Evolutionary conservation across 441 rosid genomes (phyloP).

Genomic region (Cnidoscolus chayamansa): DNA sequence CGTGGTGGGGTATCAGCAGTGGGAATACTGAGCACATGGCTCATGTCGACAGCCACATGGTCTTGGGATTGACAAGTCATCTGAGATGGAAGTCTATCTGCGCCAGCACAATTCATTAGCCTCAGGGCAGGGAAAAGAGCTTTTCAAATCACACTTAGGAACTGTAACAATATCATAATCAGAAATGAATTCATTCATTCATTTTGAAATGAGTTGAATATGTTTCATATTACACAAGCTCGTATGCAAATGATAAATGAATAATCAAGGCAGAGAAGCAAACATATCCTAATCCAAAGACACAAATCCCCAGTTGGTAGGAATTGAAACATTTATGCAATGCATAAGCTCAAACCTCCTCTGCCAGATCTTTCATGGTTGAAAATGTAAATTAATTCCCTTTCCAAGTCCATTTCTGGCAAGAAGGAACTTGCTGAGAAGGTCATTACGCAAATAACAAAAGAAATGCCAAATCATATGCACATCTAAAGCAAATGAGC

Average conservation of each 20-base stretch:
- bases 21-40: not conserved
- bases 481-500: not conserved
- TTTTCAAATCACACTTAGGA: too few relatives aligned
- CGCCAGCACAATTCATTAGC: too few relatives aligned
- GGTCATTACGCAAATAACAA: not conserved
- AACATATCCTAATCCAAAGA: not conserved
- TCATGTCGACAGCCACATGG: constrained; percentile 19
- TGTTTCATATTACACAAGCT: not conserved
- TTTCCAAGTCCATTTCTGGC: constrained; percentile 8
- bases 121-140: too few relatives aligned
- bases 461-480: not conserved
- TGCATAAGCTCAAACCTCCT: not conserved
- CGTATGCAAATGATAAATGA: too few relatives aligned
- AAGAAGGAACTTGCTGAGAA: not conserved
- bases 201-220: not conserved
- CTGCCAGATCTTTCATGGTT: not conserved
- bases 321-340: not conserved
- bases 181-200: not conserved
- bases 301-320: not conserved
- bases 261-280: not conserved
- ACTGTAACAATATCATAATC: too few relatives aligned
- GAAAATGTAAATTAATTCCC: not conserved
- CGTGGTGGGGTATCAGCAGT: not conserved
- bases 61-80: not conserved
- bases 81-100: not conserved